phyloP scores from a whole-genome alignment of 331 rosid genomes.

The Erythrophleum ivorense region DNA sequence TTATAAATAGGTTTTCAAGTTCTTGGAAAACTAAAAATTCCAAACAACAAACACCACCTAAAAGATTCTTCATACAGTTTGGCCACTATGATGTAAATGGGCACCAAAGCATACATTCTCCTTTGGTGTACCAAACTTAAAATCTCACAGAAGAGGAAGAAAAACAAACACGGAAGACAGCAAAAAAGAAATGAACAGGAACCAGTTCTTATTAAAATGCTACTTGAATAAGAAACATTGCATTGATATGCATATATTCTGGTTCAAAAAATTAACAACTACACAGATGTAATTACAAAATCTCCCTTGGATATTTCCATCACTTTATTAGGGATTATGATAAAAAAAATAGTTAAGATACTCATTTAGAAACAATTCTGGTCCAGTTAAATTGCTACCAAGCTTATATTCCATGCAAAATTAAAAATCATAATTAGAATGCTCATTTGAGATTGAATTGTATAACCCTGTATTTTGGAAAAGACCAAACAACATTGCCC shows the following conservation, averaged over 20 bases:
- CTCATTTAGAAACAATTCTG: not conserved
- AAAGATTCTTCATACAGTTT: conserved; percentile 1
- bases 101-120: not conserved
- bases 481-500: not conserved
- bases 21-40: not conserved
- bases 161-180: conserved; percentile 1
- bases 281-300: conserved; percentile 16
- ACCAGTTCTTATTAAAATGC: conserved; percentile 5
- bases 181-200: conserved; percentile 8
- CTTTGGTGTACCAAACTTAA: not conserved
- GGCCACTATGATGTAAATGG: conserved; percentile 12
- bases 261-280: not conserved
- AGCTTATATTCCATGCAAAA: conserved; percentile 5
- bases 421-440: not conserved
- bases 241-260: not conserved
- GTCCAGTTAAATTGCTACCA: not conserved
- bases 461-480: not conserved
- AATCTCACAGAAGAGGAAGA: not conserved
- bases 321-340: not conserved
- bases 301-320: conserved; percentile 16
- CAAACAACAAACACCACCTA: not conserved
- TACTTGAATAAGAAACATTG: not conserved
- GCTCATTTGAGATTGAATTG: conserved; percentile 26
- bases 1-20: conserved; percentile 1
- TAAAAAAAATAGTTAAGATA: not conserved